These are phyloP conservation scores for Monosporascus sp. DNA, from an alignment of 2,329 filamentous ascomycete genomes.

Conservation along the genomic window DNA sequence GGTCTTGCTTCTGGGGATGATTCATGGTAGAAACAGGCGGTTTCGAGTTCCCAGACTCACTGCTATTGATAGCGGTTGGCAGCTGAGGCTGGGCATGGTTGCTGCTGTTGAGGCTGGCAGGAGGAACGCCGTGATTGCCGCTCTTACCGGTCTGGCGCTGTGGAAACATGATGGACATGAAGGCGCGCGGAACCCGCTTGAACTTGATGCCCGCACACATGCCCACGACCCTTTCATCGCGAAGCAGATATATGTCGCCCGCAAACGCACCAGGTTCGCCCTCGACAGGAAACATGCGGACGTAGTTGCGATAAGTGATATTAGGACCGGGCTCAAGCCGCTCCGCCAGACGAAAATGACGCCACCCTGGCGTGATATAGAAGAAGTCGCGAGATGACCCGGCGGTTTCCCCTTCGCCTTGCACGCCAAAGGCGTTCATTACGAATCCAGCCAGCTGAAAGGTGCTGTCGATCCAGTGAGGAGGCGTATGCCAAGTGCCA, in stretches of 20 bases:
- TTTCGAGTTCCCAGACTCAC: too few species aligned
- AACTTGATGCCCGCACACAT: neutral
- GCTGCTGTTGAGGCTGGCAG: too few species aligned
- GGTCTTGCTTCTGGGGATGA: too few species aligned
- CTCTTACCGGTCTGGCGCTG: conserved; percentile 3
- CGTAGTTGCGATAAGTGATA: conserved; percentile 44
- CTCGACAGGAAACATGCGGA: conserved; percentile 44
- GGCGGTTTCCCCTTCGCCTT: conserved; percentile 34
- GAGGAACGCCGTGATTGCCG: too few species aligned
- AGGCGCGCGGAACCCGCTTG: neutral
- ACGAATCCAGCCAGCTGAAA: conserved; percentile 51
- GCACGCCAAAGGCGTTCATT: conserved; percentile 33
- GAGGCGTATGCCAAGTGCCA: conserved; percentile 44
- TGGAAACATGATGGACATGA: neutral
- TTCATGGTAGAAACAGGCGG: too few species aligned
- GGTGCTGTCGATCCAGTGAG: conserved; percentile 49
- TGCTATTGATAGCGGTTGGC: too few species aligned
- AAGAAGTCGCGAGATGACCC: conserved; percentile 44
- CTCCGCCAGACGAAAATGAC: conserved; percentile 38
- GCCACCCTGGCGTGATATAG: conserved; percentile 51
- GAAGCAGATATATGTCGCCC: neutral
- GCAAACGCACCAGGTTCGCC: conserved; percentile 11
- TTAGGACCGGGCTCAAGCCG: conserved; percentile 25
- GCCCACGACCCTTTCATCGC: neutral
- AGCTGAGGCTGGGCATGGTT: too few species aligned